Percentiles rank a stretch among this genome's conserved stretches.
phyloP scores from a whole-genome alignment of 306 rosid genomes.

The Cucurbita maxima region DNA sequence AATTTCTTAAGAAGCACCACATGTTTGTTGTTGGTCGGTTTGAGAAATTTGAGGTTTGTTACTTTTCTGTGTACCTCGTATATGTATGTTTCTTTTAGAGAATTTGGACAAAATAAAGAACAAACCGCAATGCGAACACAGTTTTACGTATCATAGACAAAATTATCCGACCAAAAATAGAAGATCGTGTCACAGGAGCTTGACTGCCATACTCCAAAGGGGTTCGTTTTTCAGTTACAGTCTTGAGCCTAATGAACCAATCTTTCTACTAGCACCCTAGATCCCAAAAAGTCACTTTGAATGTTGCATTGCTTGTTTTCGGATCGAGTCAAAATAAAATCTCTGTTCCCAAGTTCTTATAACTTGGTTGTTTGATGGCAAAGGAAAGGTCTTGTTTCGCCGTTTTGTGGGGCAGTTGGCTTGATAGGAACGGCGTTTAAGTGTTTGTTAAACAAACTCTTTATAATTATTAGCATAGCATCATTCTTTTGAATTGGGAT shows the following conservation, averaged over 20 bases:
- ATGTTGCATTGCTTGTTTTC: not conserved
- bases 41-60: conserved; percentile 52
- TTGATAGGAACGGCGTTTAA: not conserved
- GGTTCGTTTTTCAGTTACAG: not conserved
- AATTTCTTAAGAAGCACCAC: conserved; percentile 44
- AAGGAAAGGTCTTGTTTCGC: not conserved
- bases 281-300: not conserved
- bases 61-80: not conserved
- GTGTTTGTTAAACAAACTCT: too few species aligned
- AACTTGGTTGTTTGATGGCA: not conserved
- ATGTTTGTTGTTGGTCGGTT: conserved; percentile 50
- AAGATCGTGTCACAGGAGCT: not conserved
- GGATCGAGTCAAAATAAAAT: not conserved
- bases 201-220: not conserved
- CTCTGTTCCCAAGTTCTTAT: not conserved
- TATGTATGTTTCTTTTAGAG: not conserved
- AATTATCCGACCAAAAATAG: too few species aligned
- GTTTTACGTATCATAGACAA: not conserved
- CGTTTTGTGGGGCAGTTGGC: not conserved
- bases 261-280: not conserved
- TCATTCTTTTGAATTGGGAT: not conserved
- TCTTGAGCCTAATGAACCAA: not conserved
- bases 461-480: not conserved
- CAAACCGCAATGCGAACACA: not conserved
- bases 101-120: not conserved